Evolutionary conservation across 2,329 filamentous ascomycete species (phyloP).

Genomic region (Tolypocladium capitatum): DNA sequence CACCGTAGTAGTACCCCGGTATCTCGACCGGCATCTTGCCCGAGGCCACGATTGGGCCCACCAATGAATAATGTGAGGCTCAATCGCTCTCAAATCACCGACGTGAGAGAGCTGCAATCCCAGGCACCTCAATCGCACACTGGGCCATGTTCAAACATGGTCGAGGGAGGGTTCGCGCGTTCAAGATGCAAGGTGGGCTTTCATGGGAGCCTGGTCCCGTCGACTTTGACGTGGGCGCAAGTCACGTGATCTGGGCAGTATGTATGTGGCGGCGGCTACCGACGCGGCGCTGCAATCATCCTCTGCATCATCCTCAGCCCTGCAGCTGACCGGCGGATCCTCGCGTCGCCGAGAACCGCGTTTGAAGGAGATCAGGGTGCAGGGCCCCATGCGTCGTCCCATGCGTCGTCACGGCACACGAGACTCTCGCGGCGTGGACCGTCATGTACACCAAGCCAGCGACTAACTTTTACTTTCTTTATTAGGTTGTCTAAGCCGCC

Average conservation of each 20-base stretch:
- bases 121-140: neutral
- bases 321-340: neutral
- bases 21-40: slow-evolving; percentile 26
- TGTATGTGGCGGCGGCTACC: too few species aligned
- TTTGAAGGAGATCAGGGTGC: neutral
- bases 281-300: too few species aligned
- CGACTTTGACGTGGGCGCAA: too few species aligned
- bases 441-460: neutral
- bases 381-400: neutral
- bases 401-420: neutral
- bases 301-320: too few species aligned
- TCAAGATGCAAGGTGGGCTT: neutral
- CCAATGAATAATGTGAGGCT: neutral
- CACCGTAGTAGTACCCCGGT: slow-evolving; percentile 44
- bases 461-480: slow-evolving; percentile 24
- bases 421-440: neutral
- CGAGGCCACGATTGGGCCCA: neutral
- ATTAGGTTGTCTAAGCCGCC: slow-evolving; percentile 27
- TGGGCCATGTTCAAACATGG: neutral
- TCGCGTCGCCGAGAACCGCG: too few species aligned
- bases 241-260: neutral
- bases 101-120: neutral
- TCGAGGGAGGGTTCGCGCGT: neutral
- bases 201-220: too few species aligned
- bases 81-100: neutral